Percentiles rank a stretch among this genome's conserved stretches.
Evolutionary conservation across 768 basidiomycete species (phyloP).

Genomic region (Phlegmacium glaucopus): DNA sequence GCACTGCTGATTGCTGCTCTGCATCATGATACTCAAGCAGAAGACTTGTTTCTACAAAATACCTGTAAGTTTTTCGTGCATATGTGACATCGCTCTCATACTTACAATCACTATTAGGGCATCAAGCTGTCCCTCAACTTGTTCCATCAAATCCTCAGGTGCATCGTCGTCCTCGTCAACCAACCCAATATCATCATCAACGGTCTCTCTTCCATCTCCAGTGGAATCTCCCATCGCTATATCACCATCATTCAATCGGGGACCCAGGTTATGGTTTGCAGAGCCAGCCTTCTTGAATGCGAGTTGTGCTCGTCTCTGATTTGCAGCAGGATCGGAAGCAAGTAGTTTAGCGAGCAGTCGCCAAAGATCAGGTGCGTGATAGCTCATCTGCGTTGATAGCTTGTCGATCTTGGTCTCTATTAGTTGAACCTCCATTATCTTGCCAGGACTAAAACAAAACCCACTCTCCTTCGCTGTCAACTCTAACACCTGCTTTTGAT

Average conservation of each 20-base stretch:
- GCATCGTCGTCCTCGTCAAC: not conserved
- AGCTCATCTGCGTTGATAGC: not conserved
- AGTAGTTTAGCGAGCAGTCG: not conserved
- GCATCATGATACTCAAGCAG: constrained; percentile 13
- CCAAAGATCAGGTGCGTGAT: not conserved
- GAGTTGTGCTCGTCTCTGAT: not conserved
- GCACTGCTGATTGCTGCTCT: constrained; percentile 7
- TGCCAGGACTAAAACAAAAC: not conserved
- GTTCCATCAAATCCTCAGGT: not conserved
- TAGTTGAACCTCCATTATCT: not conserved
- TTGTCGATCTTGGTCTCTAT: not conserved
- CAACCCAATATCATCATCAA: not conserved
- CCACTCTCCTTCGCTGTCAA: not conserved
- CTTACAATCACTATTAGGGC: not conserved
- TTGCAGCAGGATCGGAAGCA: not conserved
- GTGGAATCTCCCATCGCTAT: not conserved
- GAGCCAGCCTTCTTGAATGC: not conserved
- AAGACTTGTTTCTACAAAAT: constrained; percentile 10
- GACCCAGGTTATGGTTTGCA: not conserved
- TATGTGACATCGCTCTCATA: not conserved
- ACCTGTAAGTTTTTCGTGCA: not conserved
- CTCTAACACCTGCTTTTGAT: not conserved
- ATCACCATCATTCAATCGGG: not conserved
- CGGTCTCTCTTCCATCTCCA: not conserved
- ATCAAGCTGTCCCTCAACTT: not conserved